These are phyloP conservation scores for Rickenella mellea DNA, from an alignment of 768 basidiomycete species.

Conservation along the genomic window DNA sequence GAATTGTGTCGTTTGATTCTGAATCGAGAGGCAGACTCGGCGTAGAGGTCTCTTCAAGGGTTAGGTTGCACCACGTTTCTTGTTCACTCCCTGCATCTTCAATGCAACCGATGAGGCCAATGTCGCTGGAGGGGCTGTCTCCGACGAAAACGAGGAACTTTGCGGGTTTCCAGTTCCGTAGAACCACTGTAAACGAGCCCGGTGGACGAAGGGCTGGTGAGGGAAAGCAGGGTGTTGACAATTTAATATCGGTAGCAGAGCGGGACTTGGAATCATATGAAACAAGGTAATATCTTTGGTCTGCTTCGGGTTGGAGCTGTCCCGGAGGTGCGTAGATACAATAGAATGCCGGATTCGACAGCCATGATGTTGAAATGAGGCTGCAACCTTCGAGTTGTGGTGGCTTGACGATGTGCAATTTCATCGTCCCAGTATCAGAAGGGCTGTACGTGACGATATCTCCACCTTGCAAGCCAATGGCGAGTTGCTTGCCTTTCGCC, in stretches of 20 bases:
- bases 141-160: conserved; percentile 34
- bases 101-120: conserved; percentile 32
- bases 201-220: conserved; percentile 37
- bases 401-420: conserved; percentile 49
- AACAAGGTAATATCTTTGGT: conserved; percentile 32
- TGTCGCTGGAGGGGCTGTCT: conserved; percentile 43
- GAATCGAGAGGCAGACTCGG: conserved; percentile 61
- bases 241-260: conserved; percentile 25
- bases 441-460: conserved; percentile 63
- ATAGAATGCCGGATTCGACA: conserved; percentile 60
- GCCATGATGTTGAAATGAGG: conserved; percentile 53
- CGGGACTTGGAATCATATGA: conserved; percentile 32
- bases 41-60: conserved; percentile 39
- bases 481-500: conserved; percentile 78
- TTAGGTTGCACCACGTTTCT: conserved; percentile 34
- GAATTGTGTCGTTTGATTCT: conserved; percentile 59
- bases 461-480: conserved; percentile 61
- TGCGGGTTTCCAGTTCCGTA: conserved; percentile 36
- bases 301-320: conserved; percentile 29
- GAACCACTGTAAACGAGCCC: conserved; percentile 27
- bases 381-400: conserved; percentile 37
- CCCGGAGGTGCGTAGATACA: conserved; percentile 48
- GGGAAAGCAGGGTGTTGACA: conserved; percentile 32
- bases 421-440: conserved; percentile 39
- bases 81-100: conserved; percentile 12